phyloP scores from a whole-genome alignment of 352 stramenopile species.

The Thalassiosira livingstoniorum region DNA sequence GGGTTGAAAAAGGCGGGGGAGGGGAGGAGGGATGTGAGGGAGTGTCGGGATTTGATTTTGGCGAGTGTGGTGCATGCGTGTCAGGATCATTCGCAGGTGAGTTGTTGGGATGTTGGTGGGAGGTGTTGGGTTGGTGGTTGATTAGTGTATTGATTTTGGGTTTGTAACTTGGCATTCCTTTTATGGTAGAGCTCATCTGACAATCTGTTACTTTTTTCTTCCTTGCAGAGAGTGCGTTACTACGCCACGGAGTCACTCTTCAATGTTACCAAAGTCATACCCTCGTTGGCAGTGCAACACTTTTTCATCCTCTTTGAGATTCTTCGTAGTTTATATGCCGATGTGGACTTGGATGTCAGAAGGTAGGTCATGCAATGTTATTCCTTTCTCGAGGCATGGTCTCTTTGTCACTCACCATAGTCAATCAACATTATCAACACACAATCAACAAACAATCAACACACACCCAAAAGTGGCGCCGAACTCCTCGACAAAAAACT shows the following conservation, averaged over 20 bases:
- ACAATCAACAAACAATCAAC: no score
- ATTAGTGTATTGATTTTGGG: no score
- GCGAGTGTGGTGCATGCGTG: slow-evolving; percentile 84
- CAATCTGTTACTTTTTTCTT: not conserved
- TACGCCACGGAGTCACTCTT: slow-evolving; percentile 86
- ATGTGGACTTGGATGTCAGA: slow-evolving; percentile 82
- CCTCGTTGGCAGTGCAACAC: slow-evolving; percentile 78
- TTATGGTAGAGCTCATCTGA: not conserved
- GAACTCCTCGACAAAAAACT: slow-evolving; percentile 84
- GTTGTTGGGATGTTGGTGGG: not conserved
- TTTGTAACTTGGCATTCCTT: not conserved
- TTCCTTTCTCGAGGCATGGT: no score
- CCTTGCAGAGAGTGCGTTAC: slow-evolving; percentile 71
- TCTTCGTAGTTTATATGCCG: slow-evolving; percentile 76
- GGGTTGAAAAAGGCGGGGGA: slow-evolving; percentile 83
- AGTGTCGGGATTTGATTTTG: slow-evolving; percentile 85
- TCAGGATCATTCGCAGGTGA: slow-evolving; percentile 81
- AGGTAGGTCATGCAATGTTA: no score
- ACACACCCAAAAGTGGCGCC: no score
- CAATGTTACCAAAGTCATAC: slow-evolving; percentile 85
- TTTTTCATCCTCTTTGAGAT: slow-evolving; percentile 88
- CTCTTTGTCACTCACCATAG: no score
- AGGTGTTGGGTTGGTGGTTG: not conserved
- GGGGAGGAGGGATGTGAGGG: slow-evolving; percentile 54
- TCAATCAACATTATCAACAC: no score